Percentiles rank a stretch among this genome's conserved stretches.
Conservation (phyloP, 179 eudicot genomes). For the Camellia oleifera region DNA sequence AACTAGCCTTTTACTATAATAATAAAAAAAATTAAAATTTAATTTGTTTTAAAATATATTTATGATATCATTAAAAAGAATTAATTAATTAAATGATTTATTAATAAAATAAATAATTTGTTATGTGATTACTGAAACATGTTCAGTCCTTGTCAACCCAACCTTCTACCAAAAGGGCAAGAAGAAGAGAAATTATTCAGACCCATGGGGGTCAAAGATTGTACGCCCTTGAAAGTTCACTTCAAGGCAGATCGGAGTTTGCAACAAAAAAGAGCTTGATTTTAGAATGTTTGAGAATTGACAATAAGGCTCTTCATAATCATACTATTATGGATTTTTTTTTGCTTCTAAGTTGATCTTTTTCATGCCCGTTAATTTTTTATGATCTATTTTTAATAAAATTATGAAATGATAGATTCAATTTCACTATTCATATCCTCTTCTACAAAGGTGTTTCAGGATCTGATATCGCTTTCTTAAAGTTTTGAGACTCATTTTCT, state of each 20-base stretch:
- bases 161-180: constrained; percentile 63
- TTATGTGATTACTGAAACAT: constrained; percentile 40
- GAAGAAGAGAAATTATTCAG: constrained; percentile 11
- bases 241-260: constrained; percentile 94
- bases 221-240: constrained; percentile 2
- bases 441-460: no score
- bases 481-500: no score
- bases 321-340: constrained; percentile 11
- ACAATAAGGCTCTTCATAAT: constrained; percentile 60
- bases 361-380: constrained; percentile 12
- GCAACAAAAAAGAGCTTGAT: constrained; percentile 77
- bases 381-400: not conserved
- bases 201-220: not conserved
- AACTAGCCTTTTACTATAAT: no score
- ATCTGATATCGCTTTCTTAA: no score
- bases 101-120: no score
- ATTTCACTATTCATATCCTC: no score
- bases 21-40: no score
- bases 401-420: not conserved
- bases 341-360: not conserved
- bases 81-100: no score
- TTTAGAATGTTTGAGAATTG: constrained; percentile 88
- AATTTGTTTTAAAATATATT: no score
- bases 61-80: no score
- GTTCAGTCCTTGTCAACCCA: constrained; percentile 42